Evolutionary conservation across 2,329 filamentous ascomycete genomes (phyloP).

Genomic region (Diaporthe destruens): DNA sequence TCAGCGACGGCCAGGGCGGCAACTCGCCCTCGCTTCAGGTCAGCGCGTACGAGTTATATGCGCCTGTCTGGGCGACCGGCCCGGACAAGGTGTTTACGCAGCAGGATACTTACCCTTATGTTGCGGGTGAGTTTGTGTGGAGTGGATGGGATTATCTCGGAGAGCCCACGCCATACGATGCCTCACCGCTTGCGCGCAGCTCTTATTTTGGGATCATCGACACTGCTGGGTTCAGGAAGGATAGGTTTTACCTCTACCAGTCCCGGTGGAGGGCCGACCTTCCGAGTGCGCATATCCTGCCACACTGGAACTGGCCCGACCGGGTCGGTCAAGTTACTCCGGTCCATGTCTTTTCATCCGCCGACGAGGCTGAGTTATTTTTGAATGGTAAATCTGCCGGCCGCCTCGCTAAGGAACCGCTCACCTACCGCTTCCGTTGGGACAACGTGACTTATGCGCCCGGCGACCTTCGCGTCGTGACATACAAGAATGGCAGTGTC

Average conservation of each 20-base stretch:
- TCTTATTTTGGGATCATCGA: constrained; percentile 70
- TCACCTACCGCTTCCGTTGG: constrained; percentile 64
- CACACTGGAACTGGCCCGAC: constrained; percentile 69
- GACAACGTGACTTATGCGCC: constrained; percentile 62
- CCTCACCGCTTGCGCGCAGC: constrained; percentile 53
- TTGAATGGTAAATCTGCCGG: constrained; percentile 64
- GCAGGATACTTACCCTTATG: constrained; percentile 62
- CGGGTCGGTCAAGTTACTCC: constrained; percentile 61
- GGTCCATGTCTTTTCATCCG: constrained; percentile 65
- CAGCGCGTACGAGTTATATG: constrained; percentile 65
- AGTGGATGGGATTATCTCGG: constrained; percentile 64
- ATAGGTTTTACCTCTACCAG: constrained; percentile 68
- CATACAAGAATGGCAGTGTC: constrained; percentile 60
- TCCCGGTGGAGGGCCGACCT: constrained; percentile 64
- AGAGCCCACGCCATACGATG: constrained; percentile 62
- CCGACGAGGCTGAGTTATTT: constrained; percentile 67
- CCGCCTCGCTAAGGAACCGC: constrained; percentile 50
- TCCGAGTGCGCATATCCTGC: constrained; percentile 64
- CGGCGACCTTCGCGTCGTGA: constrained; percentile 61
- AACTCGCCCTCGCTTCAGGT: constrained; percentile 55
- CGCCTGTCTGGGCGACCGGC: constrained; percentile 58
- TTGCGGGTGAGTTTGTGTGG: constrained; percentile 68
- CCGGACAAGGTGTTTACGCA: constrained; percentile 65
- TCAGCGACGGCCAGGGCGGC: constrained; percentile 54
- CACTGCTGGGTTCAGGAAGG: constrained; percentile 68